Base-by-base conservation (phyloP, 2,329 filamentous ascomycete genomes). In the Gnomoniopsis sp. region DNA sequence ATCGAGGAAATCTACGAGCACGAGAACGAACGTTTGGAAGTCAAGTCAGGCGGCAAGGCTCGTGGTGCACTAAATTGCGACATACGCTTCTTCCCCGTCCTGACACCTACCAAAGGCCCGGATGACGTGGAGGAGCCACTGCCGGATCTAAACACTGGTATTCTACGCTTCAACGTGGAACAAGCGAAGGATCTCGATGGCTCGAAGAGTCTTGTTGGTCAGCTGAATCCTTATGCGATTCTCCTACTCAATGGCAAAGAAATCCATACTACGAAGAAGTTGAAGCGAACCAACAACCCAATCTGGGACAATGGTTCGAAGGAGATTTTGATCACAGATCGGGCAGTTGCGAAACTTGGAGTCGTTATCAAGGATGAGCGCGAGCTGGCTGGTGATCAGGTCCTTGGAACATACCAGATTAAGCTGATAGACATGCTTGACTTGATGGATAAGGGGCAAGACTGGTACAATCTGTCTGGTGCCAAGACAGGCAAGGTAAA, bases 281-380 rank as follows among this genome's bases (percentile, higher is more conserved):
- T 97, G 67, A 99, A 98, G 82, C 88, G 93, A 62, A 98, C 92
- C 61, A 99, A 99, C 76, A 95, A 96, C 67, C 95, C 95, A 8
- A 93, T 99, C 67, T 99, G 93, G 88, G 88, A 93, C 55, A 89
- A 98, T 70, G 90, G 90, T 7, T 89, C 87, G 65, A 96, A 96
- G 75, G 95, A 99, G 70, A 86, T 99, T 66, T 85, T 99, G 62
- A 93, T 99, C 70, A 97, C 93, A 1, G 93, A 99, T 71, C 88
- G 90, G 63, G 96, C 92, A 77, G 88, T 86, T 70, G 93, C 95
- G 58, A 95, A 91, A 71, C 81, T 99, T 54, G 96, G 93, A 57
- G 78, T 99, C 57, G 90, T 93, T 17, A 87, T 99, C 81, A 99
- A 97, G 76, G 95, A 99, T 69, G 93, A 98, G 65, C 88, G 93